phyloP scores from a whole-genome alignment of 257 asterid genomes.

The Solanum corneliomulleri region DNA sequence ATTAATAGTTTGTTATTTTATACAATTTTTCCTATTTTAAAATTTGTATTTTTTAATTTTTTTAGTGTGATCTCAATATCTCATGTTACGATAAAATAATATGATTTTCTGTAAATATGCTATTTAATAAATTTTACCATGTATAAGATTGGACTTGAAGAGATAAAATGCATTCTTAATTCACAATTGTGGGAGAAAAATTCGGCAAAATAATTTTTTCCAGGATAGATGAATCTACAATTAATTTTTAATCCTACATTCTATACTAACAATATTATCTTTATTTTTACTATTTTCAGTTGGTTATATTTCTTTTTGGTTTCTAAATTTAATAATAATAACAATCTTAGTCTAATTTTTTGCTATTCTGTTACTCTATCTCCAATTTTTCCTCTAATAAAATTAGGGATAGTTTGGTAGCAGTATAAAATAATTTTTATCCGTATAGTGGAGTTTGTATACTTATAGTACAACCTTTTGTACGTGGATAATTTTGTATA shows the following conservation, averaged over 20 bases:
- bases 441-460: too few relatives aligned
- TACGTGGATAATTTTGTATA: neutral
- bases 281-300: neutral
- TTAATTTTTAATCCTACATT: neutral
- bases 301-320: neutral
- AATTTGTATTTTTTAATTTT: too few relatives aligned
- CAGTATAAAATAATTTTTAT: too few relatives aligned
- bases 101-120: neutral
- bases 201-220: neutral
- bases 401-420: neutral
- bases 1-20: too few relatives aligned
- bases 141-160: neutral
- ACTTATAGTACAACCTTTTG: too few relatives aligned
- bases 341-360: neutral
- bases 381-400: neutral
- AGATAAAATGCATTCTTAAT: too few relatives aligned
- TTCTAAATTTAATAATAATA: neutral
- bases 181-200: neutral
- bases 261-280: neutral
- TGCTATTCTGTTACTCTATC: neutral
- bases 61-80: too few relatives aligned
- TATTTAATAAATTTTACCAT: neutral
- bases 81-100: too few relatives aligned
- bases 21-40: too few relatives aligned
- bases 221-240: neutral